Conservation (phyloP, 352 stramenopile species). For the Phytophthora constricta region DNA sequence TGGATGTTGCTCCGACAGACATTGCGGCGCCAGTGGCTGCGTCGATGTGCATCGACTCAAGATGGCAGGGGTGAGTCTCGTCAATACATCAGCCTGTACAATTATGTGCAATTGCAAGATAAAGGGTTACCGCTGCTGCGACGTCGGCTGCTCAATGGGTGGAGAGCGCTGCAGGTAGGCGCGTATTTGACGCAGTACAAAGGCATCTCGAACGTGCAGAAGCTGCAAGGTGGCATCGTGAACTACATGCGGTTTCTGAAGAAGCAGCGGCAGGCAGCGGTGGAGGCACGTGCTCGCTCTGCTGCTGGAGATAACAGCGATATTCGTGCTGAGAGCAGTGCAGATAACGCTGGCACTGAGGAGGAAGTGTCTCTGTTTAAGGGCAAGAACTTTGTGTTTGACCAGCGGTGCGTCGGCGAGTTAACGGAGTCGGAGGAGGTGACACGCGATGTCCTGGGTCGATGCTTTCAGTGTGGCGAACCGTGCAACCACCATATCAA, state of each 20-base stretch:
- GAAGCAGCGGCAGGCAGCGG: slow-evolving; percentile 30
- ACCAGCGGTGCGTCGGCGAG: slow-evolving; percentile 68
- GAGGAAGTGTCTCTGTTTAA: slow-evolving; percentile 41
- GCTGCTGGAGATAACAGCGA: too few species aligned
- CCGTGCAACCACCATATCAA: slow-evolving; percentile 55
- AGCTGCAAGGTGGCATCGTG: slow-evolving; percentile 65
- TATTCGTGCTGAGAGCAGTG: too few species aligned
- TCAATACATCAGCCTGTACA: slow-evolving; percentile 59
- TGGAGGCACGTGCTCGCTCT: slow-evolving; percentile 8
- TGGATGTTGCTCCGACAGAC: neutral
- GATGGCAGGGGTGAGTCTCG: slow-evolving; percentile 1
- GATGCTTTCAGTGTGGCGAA: slow-evolving; percentile 66
- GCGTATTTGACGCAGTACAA: slow-evolving; percentile 70
- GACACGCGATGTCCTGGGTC: slow-evolving; percentile 65
- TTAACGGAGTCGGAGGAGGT: slow-evolving; percentile 50
- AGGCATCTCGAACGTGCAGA: slow-evolving; percentile 57
- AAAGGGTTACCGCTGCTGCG: slow-evolving; percentile 39
- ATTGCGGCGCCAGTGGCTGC: neutral
- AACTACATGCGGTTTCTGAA: slow-evolving; percentile 67
- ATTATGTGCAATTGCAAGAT: slow-evolving; percentile 47
- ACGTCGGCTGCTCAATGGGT: slow-evolving; percentile 36
- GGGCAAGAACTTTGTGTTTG: slow-evolving; percentile 83
- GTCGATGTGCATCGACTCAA: slow-evolving; percentile 12
- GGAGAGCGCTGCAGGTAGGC: slow-evolving; percentile 61
- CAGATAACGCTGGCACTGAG: slow-evolving; percentile 25